Percentiles rank a stretch among this genome's conserved stretches.
Evolutionary conservation across 345 rosid genomes (phyloP).

Genomic region (Rhizophora apiculata): DNA sequence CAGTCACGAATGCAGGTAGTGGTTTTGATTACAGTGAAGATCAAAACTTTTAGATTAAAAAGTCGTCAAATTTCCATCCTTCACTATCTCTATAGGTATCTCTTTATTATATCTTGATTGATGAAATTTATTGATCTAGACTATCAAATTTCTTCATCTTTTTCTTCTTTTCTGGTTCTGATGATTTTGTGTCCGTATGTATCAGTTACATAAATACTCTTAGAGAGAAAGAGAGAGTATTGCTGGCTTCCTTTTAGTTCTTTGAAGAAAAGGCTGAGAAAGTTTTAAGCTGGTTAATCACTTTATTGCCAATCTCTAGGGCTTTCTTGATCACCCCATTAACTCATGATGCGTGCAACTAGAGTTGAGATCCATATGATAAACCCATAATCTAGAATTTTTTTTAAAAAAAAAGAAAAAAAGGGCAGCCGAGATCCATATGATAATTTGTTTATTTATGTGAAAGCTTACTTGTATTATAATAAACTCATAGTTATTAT

Average conservation of each 20-base stretch:
- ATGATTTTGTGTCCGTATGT: slow-evolving; percentile 20
- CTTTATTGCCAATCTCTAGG: slow-evolving; percentile 34
- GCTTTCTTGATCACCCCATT: slow-evolving; percentile 40
- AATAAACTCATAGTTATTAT: slow-evolving; percentile 27
- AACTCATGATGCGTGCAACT: slow-evolving; percentile 27
- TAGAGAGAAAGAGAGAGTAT: slow-evolving; percentile 20
- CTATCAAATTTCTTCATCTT: slow-evolving; percentile 8
- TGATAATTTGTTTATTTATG: slow-evolving; percentile 5
- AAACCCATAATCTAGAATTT: slow-evolving; percentile 12
- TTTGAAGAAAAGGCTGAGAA: slow-evolving; percentile 23
- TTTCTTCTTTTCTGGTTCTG: slow-evolving; percentile 26
- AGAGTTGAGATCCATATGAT: not conserved
- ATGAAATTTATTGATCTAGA: slow-evolving; percentile 29
- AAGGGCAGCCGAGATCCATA: slow-evolving; percentile 9
- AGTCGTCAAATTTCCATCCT: slow-evolving; percentile 12
- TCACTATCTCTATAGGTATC: slow-evolving; percentile 6
- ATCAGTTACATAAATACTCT: slow-evolving; percentile 40
- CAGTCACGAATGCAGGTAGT: slow-evolving; percentile 42
- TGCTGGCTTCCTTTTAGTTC: slow-evolving; percentile 17
- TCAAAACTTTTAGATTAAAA: slow-evolving; percentile 19
- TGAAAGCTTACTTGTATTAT: no score
- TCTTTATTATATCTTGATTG: slow-evolving; percentile 22
- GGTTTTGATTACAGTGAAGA: slow-evolving; percentile 36
- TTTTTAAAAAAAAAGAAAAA: not conserved
- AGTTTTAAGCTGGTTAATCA: slow-evolving; percentile 19